Percentiles rank a stretch among this genome's conserved stretches.
Conservation (phyloP, 108 stramenopile species). For the Asterionellopsis glacialis region DNA sequence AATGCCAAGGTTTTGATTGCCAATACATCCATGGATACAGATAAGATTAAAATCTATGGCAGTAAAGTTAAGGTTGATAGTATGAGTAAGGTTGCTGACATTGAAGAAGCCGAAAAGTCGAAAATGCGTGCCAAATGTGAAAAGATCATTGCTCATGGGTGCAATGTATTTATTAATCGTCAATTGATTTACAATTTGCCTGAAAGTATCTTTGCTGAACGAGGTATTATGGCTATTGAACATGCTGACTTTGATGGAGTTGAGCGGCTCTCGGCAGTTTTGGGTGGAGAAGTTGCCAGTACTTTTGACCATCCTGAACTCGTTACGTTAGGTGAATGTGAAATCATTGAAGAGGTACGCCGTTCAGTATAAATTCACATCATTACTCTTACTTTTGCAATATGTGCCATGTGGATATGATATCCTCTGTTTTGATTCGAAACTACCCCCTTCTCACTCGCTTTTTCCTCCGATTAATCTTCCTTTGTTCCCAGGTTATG, state of each 20-base stretch:
- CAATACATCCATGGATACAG: constrained; percentile 99
- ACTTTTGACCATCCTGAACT: constrained; percentile 98
- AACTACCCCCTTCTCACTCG: constrained; percentile 4
- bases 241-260: constrained; percentile 99
- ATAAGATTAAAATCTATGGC: constrained; percentile 99
- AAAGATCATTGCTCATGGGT: constrained; percentile 95
- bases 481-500: constrained; percentile 90
- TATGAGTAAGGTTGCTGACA: constrained; percentile 96
- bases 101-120: constrained; percentile 97
- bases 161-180: constrained; percentile 99
- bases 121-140: constrained; percentile 98
- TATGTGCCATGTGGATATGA: no score
- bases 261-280: constrained; percentile 95
- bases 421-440: no score
- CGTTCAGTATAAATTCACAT: background rate
- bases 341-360: constrained; percentile 78
- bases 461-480: constrained; percentile 20
- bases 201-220: constrained; percentile 94
- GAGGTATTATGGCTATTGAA: constrained; percentile 97
- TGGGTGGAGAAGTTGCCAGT: constrained; percentile 94
- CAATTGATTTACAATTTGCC: constrained; percentile 99
- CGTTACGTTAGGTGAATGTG: constrained; percentile 91
- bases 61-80: constrained; percentile 94
- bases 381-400: no score
- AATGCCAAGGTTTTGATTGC: constrained; percentile 97